Evolutionary conservation across 495 filamentous ascomycete species (phyloP).

Genomic region (Podospora australis): DNA sequence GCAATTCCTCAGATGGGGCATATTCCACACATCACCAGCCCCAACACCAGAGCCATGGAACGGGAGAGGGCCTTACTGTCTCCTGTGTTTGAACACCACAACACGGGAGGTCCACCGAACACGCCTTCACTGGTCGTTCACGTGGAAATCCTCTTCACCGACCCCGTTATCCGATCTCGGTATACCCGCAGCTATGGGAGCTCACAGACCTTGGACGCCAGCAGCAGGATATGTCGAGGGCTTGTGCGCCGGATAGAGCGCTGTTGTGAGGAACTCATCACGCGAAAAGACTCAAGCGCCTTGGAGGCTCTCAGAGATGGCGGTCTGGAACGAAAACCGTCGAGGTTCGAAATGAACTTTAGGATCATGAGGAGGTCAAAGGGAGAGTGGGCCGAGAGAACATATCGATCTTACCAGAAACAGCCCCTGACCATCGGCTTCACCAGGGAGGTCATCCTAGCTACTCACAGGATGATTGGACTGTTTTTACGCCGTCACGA

Average conservation of each 20-base stretch:
- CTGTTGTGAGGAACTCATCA: conserved; percentile 42
- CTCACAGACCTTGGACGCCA: conserved; percentile 34
- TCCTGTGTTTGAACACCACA: conserved; percentile 23
- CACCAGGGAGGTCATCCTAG: conserved; percentile 36
- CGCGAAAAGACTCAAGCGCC: conserved; percentile 40
- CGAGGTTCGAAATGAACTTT: conserved; percentile 39
- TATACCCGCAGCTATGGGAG: conserved; percentile 36
- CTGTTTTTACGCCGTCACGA: conserved; percentile 42
- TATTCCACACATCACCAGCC: too few species aligned
- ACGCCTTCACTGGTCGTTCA: conserved; percentile 27
- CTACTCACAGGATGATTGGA: conserved; percentile 39
- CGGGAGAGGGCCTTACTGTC: conserved; percentile 16
- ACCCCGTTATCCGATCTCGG: conserved; percentile 32
- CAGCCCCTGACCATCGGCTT: conserved; percentile 33
- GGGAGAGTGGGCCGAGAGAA: conserved; percentile 39
- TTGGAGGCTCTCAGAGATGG: conserved; percentile 32
- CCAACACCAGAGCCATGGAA: conserved; percentile 18
- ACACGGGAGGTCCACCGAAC: background rate
- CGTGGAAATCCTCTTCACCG: conserved; percentile 40
- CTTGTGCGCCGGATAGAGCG: conserved; percentile 42
- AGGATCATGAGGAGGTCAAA: conserved; percentile 31
- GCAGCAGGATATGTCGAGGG: conserved; percentile 33
- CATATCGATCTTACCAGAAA: conserved; percentile 39
- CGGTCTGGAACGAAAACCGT: conserved; percentile 30
- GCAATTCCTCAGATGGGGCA: background rate